Conservation (phyloP, 257 asterid species). For the Rauvolfia tetraphylla region DNA sequence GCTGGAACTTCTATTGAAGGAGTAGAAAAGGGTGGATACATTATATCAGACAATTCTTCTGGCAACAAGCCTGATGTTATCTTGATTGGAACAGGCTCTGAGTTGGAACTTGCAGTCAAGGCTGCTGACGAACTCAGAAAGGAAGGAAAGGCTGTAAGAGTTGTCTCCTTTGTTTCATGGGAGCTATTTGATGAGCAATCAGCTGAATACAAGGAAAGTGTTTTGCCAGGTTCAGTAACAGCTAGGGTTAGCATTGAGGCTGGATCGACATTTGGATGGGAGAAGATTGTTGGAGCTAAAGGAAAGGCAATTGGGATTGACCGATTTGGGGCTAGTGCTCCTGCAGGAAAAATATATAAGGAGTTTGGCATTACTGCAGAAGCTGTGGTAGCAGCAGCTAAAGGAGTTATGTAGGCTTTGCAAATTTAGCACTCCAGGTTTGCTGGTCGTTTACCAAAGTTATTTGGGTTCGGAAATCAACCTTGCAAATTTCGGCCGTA, state of each 20-base stretch:
- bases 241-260: slow-evolving; percentile 87
- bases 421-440: slow-evolving; percentile 19
- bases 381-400: slow-evolving; percentile 76
- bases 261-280: slow-evolving; percentile 77
- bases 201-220: slow-evolving; percentile 71
- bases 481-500: slow-evolving; percentile 12
- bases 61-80: slow-evolving; percentile 66
- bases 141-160: slow-evolving; percentile 77
- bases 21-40: slow-evolving; percentile 71
- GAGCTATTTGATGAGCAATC: slow-evolving; percentile 74
- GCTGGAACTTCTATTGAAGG: slow-evolving; percentile 67
- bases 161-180: slow-evolving; percentile 78
- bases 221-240: slow-evolving; percentile 51
- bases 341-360: slow-evolving; percentile 53
- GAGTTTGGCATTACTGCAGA: slow-evolving; percentile 65
- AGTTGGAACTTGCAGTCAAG: slow-evolving; percentile 61
- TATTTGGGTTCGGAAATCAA: slow-evolving; percentile 11
- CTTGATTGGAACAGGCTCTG: slow-evolving; percentile 66
- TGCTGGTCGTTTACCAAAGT: slow-evolving; percentile 22
- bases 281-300: slow-evolving; percentile 51
- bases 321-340: slow-evolving; percentile 71
- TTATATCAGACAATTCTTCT: slow-evolving; percentile 47
- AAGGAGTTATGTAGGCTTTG: slow-evolving; percentile 42
- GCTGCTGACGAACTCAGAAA: slow-evolving; percentile 67
- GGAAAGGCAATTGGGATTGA: slow-evolving; percentile 74